Evolutionary conservation across 257 asterid species (phyloP), one percentile per base, ranked within the genome.

Genomic region (Plectranthus barbatus): DNA sequence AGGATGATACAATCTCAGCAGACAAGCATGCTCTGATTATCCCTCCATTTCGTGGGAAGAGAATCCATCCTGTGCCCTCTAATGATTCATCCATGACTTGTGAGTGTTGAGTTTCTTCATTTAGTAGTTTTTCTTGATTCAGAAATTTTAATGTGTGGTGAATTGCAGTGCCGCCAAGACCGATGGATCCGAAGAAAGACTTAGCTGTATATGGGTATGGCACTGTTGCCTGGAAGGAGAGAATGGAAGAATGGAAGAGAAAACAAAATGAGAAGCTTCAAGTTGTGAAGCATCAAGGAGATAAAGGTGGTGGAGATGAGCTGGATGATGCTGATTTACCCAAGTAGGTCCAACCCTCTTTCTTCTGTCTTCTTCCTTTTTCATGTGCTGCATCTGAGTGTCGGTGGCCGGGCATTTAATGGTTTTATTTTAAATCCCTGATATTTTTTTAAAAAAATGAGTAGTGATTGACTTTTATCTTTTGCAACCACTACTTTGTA

Each of bases 161-260:
- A 44, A 64, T 67, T 74, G 68, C 70, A 84, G 96, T 92, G 77
- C 96, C 95, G 2, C 97, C 95, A 0, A 81, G 98, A 10, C 86
- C 98, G 1, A 92, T 92, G 98, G 98, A 92, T 76, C 98, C 98
- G 8, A 92, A 92, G 81, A 88, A 88, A 67, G 98, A 91, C 20
- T 83, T 91, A 21, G 98, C 98, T 4, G 95, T 91, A 15, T 91
- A 91, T 64, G 98, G 98, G 3, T 91, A 91, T 42, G 98, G 98
- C 4, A 88, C 97, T 37, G 91, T 92, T 47, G 98, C 98, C 4
- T 92, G 98, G 98, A 92, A 92, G 74, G 97, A 92, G 60, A 88
- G 98, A 74, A 89, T 92, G 95, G 98, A 92, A 60, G 98, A 92
- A 58, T 92, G 98, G 98, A 92, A 88, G 79, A 86, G 76, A 74